phyloP scores from a whole-genome alignment of 805 yeast species.

The Pichia deserticola region DNA sequence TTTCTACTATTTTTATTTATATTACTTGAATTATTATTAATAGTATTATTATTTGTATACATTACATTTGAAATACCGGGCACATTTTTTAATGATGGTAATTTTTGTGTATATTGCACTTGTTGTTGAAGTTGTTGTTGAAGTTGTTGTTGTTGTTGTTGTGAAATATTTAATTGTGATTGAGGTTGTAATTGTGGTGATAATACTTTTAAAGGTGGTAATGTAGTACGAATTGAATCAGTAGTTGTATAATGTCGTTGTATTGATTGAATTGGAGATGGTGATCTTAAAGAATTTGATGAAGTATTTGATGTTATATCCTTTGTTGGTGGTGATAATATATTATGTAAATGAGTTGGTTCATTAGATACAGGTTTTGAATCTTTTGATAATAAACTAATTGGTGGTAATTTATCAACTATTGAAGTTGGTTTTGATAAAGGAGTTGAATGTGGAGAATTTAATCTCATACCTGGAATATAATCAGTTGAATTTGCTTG shows the following conservation, averaged over 20 bases:
- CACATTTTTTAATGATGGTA: conserved; percentile 11
- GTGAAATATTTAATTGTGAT: conserved; percentile 4
- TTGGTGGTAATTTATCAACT: conserved; percentile 22
- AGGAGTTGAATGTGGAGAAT: conserved; percentile 18
- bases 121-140: conserved; percentile 12
- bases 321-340: conserved; percentile 7
- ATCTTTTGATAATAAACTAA: conserved; percentile 14
- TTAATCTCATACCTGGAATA: conserved; percentile 29
- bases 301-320: neutral
- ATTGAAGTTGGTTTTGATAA: conserved; percentile 6
- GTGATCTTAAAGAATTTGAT: neutral
- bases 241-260: neutral
- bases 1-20: neutral
- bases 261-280: neutral
- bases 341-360: conserved; percentile 12
- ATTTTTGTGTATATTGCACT: conserved; percentile 7
- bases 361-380: neutral
- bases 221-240: conserved; percentile 1
- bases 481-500: conserved; percentile 18
- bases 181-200: conserved; percentile 5
- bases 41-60: neutral
- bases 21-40: neutral
- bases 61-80: conserved; percentile 10
- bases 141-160: conserved; percentile 9
- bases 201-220: conserved; percentile 6